Base-by-base conservation (phyloP, 495 filamentous ascomycete genomes). In the Letharia lupina region DNA sequence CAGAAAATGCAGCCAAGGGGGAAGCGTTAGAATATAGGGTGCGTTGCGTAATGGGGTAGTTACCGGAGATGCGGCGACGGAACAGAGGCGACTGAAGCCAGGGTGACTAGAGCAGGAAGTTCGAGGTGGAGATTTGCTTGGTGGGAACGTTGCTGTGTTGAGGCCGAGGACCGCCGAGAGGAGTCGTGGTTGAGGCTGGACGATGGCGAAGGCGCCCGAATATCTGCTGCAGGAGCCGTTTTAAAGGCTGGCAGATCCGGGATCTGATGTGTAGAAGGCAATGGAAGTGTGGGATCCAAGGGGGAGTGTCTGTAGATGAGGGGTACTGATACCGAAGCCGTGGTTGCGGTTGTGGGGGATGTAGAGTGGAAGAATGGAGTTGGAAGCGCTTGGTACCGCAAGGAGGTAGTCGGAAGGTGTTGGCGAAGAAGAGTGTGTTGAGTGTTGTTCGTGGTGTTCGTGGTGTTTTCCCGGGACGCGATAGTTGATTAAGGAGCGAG, bases 1-100 rank as follows among this genome's bases (percentile, higher is more conserved):
- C 6, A 68, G 35, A 41, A 41, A 3, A 16, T 35, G 4, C 54
- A 37, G 33, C 31, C 54, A 54, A 5, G 31, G 5, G 13, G 31
- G 54, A n/a, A 20, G 54, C 16, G 5, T 37, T 11, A 35, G 9
- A 33, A 33, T 1, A 8, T 20, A 11, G 23, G 54, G 20, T 37
- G 54, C 33, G 4, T 57, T 57, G 54, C 16, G 8, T 37, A 16
- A 18, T 9, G 7, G 13, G 54, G 54, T 18, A 15, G 0, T 66
- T 79, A 92, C 89, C 89, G 85, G 70, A 84, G 73, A 76, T 87
- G 88, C 63, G 85, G 84, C 70, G 86, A 85, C 44, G 83, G 81
- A 62, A 82, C 78, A 37, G 84, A 83, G 59, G 82, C 84, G 68
- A 85, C 79, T 56, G 83, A 83, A 61, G 88, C 86, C 69, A 91